These are phyloP conservation scores for Aspergillus proliferans DNA, from an alignment of 2,329 filamentous ascomycete species.

Conservation along the genomic window DNA sequence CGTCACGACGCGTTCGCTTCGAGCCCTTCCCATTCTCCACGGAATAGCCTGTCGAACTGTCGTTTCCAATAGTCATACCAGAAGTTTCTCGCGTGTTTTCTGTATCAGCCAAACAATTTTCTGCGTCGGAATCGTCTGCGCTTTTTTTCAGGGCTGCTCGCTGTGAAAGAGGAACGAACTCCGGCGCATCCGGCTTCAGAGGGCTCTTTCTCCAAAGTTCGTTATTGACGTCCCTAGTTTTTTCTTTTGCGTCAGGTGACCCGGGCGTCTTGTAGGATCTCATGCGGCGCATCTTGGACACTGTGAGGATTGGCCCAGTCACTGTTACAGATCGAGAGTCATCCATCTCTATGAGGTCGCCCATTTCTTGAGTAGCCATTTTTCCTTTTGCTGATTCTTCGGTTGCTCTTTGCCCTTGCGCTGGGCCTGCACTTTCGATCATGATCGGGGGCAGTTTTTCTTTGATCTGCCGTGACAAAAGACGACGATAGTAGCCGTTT, in stretches of 20 bases:
- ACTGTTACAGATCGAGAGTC: background rate
- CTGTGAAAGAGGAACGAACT: slow-evolving; percentile 29
- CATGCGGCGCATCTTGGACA: background rate
- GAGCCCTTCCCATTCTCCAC: background rate
- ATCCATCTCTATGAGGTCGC: background rate
- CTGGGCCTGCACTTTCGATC: background rate
- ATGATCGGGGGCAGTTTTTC: background rate
- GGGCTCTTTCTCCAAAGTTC: slow-evolving; percentile 5
- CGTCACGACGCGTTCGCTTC: background rate
- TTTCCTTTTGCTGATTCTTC: background rate
- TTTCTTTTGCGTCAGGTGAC: background rate
- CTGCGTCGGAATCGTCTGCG: background rate
- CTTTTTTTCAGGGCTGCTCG: background rate
- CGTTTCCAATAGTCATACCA: background rate
- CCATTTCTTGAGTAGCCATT: background rate
- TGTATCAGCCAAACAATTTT: background rate
- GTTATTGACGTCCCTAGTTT: background rate
- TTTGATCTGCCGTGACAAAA: slow-evolving; percentile 58
- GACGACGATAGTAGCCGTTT: slow-evolving; percentile 57
- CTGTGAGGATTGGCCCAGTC: background rate
- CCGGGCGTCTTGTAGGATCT: background rate
- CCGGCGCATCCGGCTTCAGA: slow-evolving; percentile 36
- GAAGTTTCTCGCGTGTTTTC: background rate
- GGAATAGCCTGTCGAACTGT: background rate
- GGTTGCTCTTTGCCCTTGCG: background rate